Conservation (phyloP, 257 asterid genomes). For the Solanum gracilifrons region DNA sequence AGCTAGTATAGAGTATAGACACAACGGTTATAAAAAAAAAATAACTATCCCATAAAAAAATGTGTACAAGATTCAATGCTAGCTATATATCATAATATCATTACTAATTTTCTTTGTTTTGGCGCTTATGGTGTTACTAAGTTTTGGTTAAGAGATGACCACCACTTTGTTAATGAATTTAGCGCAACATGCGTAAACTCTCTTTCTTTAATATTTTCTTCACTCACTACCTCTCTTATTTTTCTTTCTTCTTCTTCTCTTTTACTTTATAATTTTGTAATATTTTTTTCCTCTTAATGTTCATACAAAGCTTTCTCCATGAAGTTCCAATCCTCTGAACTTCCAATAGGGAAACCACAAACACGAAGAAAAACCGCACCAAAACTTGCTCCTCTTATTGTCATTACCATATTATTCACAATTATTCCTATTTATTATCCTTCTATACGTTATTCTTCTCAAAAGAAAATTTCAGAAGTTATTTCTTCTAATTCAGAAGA, state of each 20-base stretch:
- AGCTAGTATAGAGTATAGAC: neutral
- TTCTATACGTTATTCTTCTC: conserved; percentile 6
- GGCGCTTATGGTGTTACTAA: neutral
- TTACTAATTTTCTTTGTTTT: neutral
- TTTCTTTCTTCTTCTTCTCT: neutral
- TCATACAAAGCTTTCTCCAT: conserved; percentile 7
- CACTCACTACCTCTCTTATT: neutral
- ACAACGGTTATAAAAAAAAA: neutral
- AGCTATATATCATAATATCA: neutral
- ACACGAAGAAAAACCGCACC: conserved; percentile 23
- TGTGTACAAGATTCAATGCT: neutral
- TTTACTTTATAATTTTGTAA: neutral
- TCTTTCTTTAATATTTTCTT: neutral
- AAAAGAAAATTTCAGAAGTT: conserved; percentile 10
- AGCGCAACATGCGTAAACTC: conserved; percentile 2
- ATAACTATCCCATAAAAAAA: neutral
- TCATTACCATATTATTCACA: conserved; percentile 31
- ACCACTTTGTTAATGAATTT: neutral
- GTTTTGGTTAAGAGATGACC: neutral
- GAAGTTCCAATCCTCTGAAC: conserved; percentile 46
- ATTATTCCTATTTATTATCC: conserved; percentile 40
- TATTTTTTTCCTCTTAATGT: neutral
- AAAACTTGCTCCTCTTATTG: conserved; percentile 31
- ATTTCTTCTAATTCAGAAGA: neutral
- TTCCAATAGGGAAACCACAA: conserved; percentile 38